Base-by-base conservation (phyloP, 768 basidiomycete species). In the Thelephora ganbajun region DNA sequence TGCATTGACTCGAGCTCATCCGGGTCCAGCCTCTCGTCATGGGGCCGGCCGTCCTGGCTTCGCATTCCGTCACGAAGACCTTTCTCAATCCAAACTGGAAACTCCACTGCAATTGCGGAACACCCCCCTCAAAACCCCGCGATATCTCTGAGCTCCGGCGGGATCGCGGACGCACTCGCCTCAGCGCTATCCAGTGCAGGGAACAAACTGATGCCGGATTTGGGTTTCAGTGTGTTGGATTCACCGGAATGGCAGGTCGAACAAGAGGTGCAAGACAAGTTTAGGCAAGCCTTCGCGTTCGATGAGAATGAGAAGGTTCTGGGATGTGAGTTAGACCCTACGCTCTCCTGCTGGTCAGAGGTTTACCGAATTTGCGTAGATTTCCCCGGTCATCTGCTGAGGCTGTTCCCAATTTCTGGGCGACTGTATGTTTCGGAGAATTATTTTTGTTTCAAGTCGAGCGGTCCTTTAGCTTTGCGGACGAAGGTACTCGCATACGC, bases 401-500 rank as follows among this genome's bases (percentile, higher is more conserved):
- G 94, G 48, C 71, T 94, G 20, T 62, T 99, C n/a, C 94, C 96
- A 0, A 74, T 94, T 11, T 84, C 73, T 50, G 94, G 94, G 6
- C 75, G 83, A 45, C 73, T 97, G 23, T 97, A 85, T 59, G 75
- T 98, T 51, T 94, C 94, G n/a, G 80, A 77, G 11, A 90, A 87
- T 62, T 83, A 78, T 61, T 84, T 98, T 62, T 96, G 91, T 66
- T 99, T 98, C 76, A 87, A 89, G 59, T 91, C 93, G 4, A 84
- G 77, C 37, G 79, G 89, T 4, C 76, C 85, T 26, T 60, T 94
- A 44, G 76, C 84, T 46, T 69, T 75, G 39, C 85, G 82, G 60
- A 97, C 91, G 11, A 77, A 79, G 68, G 94, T 90, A 56, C 54
- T 80, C 61, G 26, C 9, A 9, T 9, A 4, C 26, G 46, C 22